These are phyloP conservation scores for Ophiocordyceps camponoti-saundersi DNA, from an alignment of 2,329 filamentous ascomycete species.

Conservation along the genomic window DNA sequence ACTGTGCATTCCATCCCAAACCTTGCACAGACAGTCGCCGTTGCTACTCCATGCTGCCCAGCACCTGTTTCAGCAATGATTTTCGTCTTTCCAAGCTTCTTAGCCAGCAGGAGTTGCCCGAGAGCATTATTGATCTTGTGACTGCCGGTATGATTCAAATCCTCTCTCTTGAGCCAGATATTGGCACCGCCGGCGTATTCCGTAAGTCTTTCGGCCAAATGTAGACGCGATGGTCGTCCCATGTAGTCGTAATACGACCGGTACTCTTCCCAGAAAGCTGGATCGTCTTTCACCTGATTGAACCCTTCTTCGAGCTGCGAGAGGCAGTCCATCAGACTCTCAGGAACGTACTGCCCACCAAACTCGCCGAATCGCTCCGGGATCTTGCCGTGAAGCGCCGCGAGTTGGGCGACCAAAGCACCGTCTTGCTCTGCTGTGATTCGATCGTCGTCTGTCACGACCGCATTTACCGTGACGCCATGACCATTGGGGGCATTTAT, in stretches of 20 bases:
- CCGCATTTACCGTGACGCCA: constrained; percentile 35
- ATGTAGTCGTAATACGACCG: constrained; percentile 94
- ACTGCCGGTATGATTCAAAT: constrained; percentile 91
- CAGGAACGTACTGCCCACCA: constrained; percentile 92
- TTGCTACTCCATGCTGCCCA: constrained; percentile 94
- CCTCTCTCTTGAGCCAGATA: constrained; percentile 96
- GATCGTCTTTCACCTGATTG: constrained; percentile 70
- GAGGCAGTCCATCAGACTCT: constrained; percentile 94
- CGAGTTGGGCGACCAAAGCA: constrained; percentile 65
- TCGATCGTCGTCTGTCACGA: constrained; percentile 51
- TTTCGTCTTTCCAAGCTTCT: constrained; percentile 77
- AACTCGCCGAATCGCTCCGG: constrained; percentile 88
- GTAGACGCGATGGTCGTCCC: constrained; percentile 81
- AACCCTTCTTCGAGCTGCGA: constrained; percentile 84
- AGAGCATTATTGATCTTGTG: constrained; percentile 99
- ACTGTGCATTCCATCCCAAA: constrained; percentile 97
- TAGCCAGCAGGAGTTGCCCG: constrained; percentile 77
- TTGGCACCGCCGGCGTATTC: constrained; percentile 81
- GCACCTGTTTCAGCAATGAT: constrained; percentile 98
- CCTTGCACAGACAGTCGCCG: constrained; percentile 92
- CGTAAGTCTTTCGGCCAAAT: constrained; percentile 75
- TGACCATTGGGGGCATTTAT: constrained; percentile 23
- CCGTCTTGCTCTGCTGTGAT: constrained; percentile 36
- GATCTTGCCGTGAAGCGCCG: constrained; percentile 63
- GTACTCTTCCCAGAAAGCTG: constrained; percentile 93